Evolutionary conservation across 495 filamentous ascomycete species (phyloP), one percentile per base, ranked within the genome.

Genomic region (Opeltia flavorubescens): DNA sequence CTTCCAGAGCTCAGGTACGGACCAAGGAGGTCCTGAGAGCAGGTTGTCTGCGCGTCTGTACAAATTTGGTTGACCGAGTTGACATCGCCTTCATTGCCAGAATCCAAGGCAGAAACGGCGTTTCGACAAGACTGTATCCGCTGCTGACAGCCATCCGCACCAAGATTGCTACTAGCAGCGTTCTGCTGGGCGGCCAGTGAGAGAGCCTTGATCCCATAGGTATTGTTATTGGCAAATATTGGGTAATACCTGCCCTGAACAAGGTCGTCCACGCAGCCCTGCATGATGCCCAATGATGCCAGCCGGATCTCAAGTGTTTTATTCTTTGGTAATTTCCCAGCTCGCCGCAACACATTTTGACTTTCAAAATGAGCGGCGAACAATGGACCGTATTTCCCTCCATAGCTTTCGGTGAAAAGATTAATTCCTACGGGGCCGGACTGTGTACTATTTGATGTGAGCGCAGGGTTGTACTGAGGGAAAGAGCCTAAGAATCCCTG

Each of bases 401-500:
- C 68, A 48, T 71, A 70, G 48, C 66, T 68, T 51, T 71, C 67
- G 5, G 66, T 46, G 44, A 68, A 68, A 5, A 71, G 55, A 48
- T 69, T 63, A 43, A 70, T 50, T 8, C 65, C 50, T 38, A 66
- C 58, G 47, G 68, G 39, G 47, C 63, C 48, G 56, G 57, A 27
- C 44, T 55, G 24, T 53, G 68, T 63, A 53, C 51, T 39, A 61
- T 71, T 53, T 52, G 64, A 53, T 0, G 66, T 65, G 21, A 41
- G 17, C 1, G 64, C 66, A 30, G 65, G 66, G 24, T 75, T 78
- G 58, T 84, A 82, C 57, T 82, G 71, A 0, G 82, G 81, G 45
- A 85, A 86, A 5, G 70, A 66, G 0, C 64, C 57, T 9, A 84
- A 55, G 58, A 81, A 85, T 9, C 72, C 71, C 56, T 86, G 82